Conservation (phyloP, 495 filamentous ascomycete genomes). For the Evansstolkia leycettana region DNA sequence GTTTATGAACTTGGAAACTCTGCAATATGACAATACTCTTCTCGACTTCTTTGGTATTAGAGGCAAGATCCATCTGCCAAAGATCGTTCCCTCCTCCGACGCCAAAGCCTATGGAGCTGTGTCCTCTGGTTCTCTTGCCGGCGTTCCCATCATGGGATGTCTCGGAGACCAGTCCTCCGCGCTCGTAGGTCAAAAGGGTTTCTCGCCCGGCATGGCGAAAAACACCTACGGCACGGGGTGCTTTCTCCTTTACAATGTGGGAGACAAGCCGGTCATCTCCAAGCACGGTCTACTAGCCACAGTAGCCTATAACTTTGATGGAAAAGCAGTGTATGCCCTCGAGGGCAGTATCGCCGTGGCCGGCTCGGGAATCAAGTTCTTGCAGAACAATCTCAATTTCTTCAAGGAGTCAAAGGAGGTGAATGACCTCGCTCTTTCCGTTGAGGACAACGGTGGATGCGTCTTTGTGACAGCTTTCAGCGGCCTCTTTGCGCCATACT, state of each 20-base stretch:
- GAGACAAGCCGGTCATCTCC: slow-evolving; percentile 79
- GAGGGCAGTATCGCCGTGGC: slow-evolving; percentile 94
- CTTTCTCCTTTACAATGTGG: slow-evolving; percentile 91
- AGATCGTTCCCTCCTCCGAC: slow-evolving; percentile 79
- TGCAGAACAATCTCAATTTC: slow-evolving; percentile 79
- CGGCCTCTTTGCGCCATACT: slow-evolving; percentile 91
- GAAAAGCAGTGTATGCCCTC: slow-evolving; percentile 73
- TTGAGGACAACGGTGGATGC: slow-evolving; percentile 79
- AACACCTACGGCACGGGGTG: slow-evolving; percentile 96
- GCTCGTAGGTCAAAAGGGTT: slow-evolving; percentile 84
- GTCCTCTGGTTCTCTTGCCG: slow-evolving; percentile 49
- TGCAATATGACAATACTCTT: slow-evolving; percentile 74
- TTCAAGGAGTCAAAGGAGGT: slow-evolving; percentile 63
- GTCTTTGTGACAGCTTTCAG: slow-evolving; percentile 96
- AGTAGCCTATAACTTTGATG: slow-evolving; percentile 64
- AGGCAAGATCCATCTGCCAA: slow-evolving; percentile 57
- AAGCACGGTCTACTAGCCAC: slow-evolving; percentile 83
- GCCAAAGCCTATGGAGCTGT: slow-evolving; percentile 58
- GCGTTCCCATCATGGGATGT: slow-evolving; percentile 69
- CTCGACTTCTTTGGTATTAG: slow-evolving; percentile 77
- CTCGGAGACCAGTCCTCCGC: slow-evolving; percentile 91
- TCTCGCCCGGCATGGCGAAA: slow-evolving; percentile 80
- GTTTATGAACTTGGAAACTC: slow-evolving; percentile 82
- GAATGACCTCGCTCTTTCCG: slow-evolving; percentile 65
- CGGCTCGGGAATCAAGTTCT: slow-evolving; percentile 78